A percentile compares a stretch with the other conserved stretches of the same genome.
phyloP scores from a whole-genome alignment of 2,329 filamentous ascomycete species.

The Aspergillus versicolor region DNA sequence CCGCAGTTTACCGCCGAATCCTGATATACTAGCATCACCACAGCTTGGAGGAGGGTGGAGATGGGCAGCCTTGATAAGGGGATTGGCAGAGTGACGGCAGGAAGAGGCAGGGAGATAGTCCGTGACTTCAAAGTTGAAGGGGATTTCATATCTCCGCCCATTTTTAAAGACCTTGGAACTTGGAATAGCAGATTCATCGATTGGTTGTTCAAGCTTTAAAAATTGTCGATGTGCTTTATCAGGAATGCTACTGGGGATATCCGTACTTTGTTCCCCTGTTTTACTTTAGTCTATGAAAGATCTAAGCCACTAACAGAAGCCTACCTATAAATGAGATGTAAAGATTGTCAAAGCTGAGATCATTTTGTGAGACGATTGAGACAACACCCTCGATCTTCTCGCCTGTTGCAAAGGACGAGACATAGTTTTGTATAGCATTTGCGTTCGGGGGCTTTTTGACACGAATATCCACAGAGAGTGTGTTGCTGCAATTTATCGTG shows the following conservation, averaged over 20 bases:
- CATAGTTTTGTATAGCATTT: background rate
- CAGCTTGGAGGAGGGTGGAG: conserved; percentile 19
- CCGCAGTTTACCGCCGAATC: conserved; percentile 17
- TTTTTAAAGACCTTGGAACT: conserved; percentile 1
- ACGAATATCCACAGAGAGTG: background rate
- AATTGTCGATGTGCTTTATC: conserved; percentile 9
- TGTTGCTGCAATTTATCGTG: background rate
- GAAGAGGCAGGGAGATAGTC: conserved; percentile 11
- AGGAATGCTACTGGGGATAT: conserved; percentile 1
- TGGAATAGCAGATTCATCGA: conserved; percentile 3
- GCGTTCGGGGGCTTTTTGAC: background rate
- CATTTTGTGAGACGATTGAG: conserved; percentile 2
- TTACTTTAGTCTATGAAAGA: background rate
- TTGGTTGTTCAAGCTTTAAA: conserved; percentile 2
- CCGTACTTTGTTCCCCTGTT: conserved; percentile 13
- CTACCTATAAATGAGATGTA: conserved; percentile 11
- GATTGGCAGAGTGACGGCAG: conserved; percentile 6
- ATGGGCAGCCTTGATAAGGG: conserved; percentile 12
- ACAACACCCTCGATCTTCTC: conserved; percentile 10
- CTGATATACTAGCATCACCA: conserved; percentile 16
- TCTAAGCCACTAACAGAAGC: background rate
- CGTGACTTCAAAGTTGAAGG: conserved; percentile 9
- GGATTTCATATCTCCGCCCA: conserved; percentile 3
- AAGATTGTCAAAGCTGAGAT: conserved; percentile 6
- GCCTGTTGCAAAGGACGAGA: conserved; percentile 8